Conservation (phyloP, 2,329 filamentous ascomycete species). For the Monosporascus sp. region DNA sequence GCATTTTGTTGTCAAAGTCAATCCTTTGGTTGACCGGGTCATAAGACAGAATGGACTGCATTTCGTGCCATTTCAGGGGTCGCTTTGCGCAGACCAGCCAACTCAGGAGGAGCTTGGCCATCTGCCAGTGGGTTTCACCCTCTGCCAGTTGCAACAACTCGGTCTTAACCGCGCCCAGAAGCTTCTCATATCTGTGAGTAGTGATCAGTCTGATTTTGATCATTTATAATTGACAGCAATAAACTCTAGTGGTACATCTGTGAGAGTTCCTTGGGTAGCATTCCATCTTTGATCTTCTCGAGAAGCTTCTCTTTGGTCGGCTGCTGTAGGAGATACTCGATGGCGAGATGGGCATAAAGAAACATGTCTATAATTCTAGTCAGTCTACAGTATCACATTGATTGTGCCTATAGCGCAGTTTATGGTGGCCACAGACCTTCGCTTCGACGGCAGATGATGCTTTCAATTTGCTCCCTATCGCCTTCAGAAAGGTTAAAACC, state of each 20-base stretch:
- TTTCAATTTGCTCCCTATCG: no score
- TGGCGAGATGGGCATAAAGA: neutral
- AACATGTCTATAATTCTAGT: neutral
- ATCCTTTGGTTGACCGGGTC: slow-evolving; percentile 21
- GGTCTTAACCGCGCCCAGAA: neutral
- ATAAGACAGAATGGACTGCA: slow-evolving; percentile 33
- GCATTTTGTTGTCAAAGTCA: slow-evolving; percentile 24
- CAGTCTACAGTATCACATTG: neutral
- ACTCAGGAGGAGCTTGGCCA: slow-evolving; percentile 23
- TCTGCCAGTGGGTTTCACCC: slow-evolving; percentile 8
- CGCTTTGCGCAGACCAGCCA: slow-evolving; percentile 35
- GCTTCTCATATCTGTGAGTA: neutral
- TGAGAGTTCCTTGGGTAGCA: neutral
- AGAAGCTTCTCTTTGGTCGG: neutral
- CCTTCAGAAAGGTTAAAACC: no score
- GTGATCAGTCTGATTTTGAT: neutral
- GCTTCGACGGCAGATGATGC: no score
- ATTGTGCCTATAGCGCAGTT: neutral
- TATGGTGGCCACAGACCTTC: neutral
- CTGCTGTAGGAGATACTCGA: neutral
- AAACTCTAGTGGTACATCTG: neutral
- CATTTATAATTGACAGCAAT: no score
- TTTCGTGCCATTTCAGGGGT: slow-evolving; percentile 34
- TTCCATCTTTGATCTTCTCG: neutral
- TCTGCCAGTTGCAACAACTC: neutral